phyloP scores from a whole-genome alignment of 352 stramenopile genomes.

The Phytophthora pistaciae region DNA sequence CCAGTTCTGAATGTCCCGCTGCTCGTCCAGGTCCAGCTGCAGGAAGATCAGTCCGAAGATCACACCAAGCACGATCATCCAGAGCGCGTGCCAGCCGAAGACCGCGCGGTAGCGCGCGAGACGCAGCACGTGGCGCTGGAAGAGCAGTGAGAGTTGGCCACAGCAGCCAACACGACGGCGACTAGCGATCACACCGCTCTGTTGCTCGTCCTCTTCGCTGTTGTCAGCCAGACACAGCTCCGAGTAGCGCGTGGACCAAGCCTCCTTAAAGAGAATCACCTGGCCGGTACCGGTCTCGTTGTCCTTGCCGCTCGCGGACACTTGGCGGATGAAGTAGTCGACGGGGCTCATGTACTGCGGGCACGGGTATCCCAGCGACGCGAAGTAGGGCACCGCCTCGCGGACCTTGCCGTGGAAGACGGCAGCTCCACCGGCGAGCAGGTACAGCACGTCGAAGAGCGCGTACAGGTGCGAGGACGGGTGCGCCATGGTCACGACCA shows the following conservation, averaged over 20 bases:
- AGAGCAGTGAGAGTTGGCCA: slow-evolving; percentile 48
- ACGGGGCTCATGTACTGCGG: slow-evolving; percentile 67
- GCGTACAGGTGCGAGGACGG: slow-evolving; percentile 75
- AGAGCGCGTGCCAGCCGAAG: slow-evolving; percentile 52
- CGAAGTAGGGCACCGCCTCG: slow-evolving; percentile 68
- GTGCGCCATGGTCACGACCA: slow-evolving; percentile 91
- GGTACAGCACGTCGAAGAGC: slow-evolving; percentile 68
- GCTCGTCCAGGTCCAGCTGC: slow-evolving; percentile 45
- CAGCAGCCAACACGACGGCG: slow-evolving; percentile 33
- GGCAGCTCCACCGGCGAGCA: slow-evolving; percentile 56
- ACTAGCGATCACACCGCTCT: background rate
- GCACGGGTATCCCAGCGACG: slow-evolving; percentile 56
- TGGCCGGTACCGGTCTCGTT: slow-evolving; percentile 39
- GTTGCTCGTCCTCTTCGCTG: background rate
- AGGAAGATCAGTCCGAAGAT: slow-evolving; percentile 58
- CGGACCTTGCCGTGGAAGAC: slow-evolving; percentile 68
- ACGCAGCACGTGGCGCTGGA: slow-evolving; percentile 50
- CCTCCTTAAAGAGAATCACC: slow-evolving; percentile 44
- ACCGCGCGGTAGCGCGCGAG: slow-evolving; percentile 44
- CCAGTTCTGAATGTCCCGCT: slow-evolving; percentile 57
- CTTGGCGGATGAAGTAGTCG: slow-evolving; percentile 73
- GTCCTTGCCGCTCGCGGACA: slow-evolving; percentile 45
- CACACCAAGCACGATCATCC: slow-evolving; percentile 48
- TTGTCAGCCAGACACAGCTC: slow-evolving; percentile 22
- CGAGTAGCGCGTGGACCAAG: slow-evolving; percentile 48